A percentile compares a stretch with the other conserved stretches of the same genome.
Evolutionary conservation across 2,329 filamentous ascomycete genomes (phyloP).

Genomic region (Cladosporium austrohemisphaericum): DNA sequence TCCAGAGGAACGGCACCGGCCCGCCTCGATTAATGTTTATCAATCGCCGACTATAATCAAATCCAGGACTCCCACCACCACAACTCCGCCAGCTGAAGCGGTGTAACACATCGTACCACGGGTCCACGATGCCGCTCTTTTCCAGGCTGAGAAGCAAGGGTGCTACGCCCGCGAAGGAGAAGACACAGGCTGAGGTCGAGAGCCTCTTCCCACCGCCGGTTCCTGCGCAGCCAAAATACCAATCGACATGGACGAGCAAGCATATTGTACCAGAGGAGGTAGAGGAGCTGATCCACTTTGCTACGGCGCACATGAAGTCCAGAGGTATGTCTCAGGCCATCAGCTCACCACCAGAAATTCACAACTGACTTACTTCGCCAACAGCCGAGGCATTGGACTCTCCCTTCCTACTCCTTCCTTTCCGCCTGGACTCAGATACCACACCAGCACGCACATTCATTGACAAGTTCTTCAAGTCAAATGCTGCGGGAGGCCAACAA

Average conservation of each 20-base stretch:
- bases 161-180: constrained; percentile 57
- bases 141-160: constrained; percentile 73
- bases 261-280: constrained; percentile 86
- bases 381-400: constrained; percentile 69
- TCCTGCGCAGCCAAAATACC: constrained; percentile 70
- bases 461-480: constrained; percentile 81
- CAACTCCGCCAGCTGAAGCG: constrained; percentile 5
- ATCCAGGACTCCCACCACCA: background rate
- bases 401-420: constrained; percentile 90
- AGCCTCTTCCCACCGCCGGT: constrained; percentile 11
- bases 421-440: constrained; percentile 87
- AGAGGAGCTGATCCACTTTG: constrained; percentile 77
- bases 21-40: constrained; percentile 10
- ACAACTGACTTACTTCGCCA: constrained; percentile 17
- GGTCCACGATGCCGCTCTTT: constrained; percentile 52
- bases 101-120: background rate
- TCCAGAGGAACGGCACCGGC: background rate
- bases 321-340: constrained; percentile 62
- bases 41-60: background rate
- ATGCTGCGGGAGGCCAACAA: constrained; percentile 54
- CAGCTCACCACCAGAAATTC: background rate
- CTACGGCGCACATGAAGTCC: constrained; percentile 87
- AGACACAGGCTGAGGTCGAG: constrained; percentile 36
- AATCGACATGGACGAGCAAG: constrained; percentile 79
- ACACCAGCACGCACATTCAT: constrained; percentile 89